Base-by-base conservation (phyloP, 306 rosid genomes). In the Malus domestica region DNA sequence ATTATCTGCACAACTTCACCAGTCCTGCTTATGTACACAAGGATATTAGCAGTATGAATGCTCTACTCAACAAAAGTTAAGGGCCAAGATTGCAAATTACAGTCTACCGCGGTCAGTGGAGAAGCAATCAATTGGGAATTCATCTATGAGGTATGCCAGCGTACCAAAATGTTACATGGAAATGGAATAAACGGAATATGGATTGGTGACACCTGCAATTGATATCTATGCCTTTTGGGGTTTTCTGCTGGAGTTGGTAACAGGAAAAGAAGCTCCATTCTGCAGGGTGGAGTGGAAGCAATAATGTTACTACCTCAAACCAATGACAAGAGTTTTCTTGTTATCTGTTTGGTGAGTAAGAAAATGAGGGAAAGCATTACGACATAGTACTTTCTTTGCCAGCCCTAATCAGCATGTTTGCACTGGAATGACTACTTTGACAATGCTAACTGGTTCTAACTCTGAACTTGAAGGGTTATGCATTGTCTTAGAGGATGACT, bases 1-100 rank as follows among this genome's bases (percentile, higher is more conserved):
- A 90, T 69, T 93, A 93, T 89, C 97, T 93, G 67, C 97, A 90
- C 86, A 80, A 86, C 80, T 93, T 86, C 87, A 90, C 91, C 20
- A 80, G 85, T 27, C 93, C 97, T 32, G 80, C 87, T 32, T 89
- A 87, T 63, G 90, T 88, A 12, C 96, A 90, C 79, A 90, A 76
- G 79, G 82, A 78, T 67, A 76, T 93, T n/a, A 85, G 67, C 71
- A 82, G 82, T 61, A 86, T 59, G 79, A 90, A 89, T 77, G 84
- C 89, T 57, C 81, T 93, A 0, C 83, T 88, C 4, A 85, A 83
- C 88, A 76, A 46, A 63, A 85, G 25, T 57, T 74, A n/a, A 82
- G 93, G 45, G 96, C 96, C 59, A 87, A 90, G 81, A 86, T 93
- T 73, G 83, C 90, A 1, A 87, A 93, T 74, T 90, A 90, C 20